Conservation (phyloP, 371 early-diverging fungal genomes). For the Apophysomyces trapeziformis region DNA sequence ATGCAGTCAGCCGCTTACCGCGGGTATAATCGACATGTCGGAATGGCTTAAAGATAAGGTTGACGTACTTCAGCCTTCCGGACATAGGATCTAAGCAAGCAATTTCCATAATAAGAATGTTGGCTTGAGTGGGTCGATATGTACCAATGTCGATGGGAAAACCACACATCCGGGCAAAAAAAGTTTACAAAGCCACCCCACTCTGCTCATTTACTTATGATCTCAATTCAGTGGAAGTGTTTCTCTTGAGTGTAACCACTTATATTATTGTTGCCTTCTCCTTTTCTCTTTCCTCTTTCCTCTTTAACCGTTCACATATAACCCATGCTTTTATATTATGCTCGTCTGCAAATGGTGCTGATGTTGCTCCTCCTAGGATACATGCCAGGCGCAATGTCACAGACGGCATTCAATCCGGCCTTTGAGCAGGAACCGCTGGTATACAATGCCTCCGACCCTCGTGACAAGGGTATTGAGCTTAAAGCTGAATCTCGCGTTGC, state of each 20-base stretch:
- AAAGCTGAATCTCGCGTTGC: slow-evolving; percentile 7
- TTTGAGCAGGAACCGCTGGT: slow-evolving; percentile 12
- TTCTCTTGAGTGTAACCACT: background rate
- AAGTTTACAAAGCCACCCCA: background rate
- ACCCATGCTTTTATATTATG: background rate
- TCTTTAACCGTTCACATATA: background rate
- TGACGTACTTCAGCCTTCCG: background rate
- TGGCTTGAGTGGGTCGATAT: too few species aligned
- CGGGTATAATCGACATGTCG: too few species aligned
- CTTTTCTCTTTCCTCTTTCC: background rate
- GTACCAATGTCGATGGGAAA: background rate
- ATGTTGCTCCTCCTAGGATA: background rate
- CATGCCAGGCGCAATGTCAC: background rate
- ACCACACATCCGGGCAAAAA: background rate
- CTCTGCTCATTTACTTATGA: too few species aligned
- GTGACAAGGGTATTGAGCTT: background rate
- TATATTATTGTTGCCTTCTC: background rate
- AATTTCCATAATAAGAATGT: too few species aligned
- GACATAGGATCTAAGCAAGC: background rate
- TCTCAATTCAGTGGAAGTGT: slow-evolving; percentile 4
- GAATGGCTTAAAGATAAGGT: background rate
- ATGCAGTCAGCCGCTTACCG: too few species aligned
- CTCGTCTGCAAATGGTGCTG: background rate
- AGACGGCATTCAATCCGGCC: slow-evolving; percentile 12
- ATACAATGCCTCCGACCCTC: slow-evolving; percentile 13